These are phyloP conservation scores for Pichia insulana DNA, from an alignment of 805 yeast species.

Conservation along the genomic window DNA sequence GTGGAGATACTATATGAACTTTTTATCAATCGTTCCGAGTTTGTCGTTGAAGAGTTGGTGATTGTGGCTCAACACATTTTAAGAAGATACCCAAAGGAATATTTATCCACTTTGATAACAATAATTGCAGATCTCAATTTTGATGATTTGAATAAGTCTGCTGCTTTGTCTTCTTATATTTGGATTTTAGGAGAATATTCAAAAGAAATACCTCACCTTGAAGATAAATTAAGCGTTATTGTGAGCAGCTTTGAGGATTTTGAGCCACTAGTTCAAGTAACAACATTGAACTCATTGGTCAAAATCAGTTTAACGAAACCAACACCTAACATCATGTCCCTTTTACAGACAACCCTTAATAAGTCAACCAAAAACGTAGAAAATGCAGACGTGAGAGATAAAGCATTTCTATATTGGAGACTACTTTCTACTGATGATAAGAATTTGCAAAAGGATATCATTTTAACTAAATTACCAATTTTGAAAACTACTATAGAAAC, in stretches of 20 bases:
- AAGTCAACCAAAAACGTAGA: slow-evolving; percentile 56
- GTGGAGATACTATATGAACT: slow-evolving; percentile 52
- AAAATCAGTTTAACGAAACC: slow-evolving; percentile 37
- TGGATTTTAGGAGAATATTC: slow-evolving; percentile 72
- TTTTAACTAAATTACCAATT: slow-evolving; percentile 58
- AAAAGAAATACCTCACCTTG: slow-evolving; percentile 45
- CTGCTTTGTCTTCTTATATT: slow-evolving; percentile 49
- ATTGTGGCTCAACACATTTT: slow-evolving; percentile 55
- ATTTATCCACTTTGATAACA: slow-evolving; percentile 45
- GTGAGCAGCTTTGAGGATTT: slow-evolving; percentile 48
- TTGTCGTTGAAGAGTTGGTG: slow-evolving; percentile 51
- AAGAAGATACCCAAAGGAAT: slow-evolving; percentile 53
- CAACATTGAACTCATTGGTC: slow-evolving; percentile 53
- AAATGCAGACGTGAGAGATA: slow-evolving; percentile 71
- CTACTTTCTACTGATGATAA: slow-evolving; percentile 42
- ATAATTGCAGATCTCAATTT: slow-evolving; percentile 38
- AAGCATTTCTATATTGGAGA: slow-evolving; percentile 77
- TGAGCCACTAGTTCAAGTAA: slow-evolving; percentile 53
- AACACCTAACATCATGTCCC: slow-evolving; percentile 27
- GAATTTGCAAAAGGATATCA: slow-evolving; percentile 41
- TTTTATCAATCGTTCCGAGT: slow-evolving; percentile 54
- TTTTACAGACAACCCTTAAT: slow-evolving; percentile 52
- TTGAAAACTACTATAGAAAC: slow-evolving; percentile 64
- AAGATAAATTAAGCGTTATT: slow-evolving; percentile 36
- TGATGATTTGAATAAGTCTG: slow-evolving; percentile 39